Conservation (phyloP, 2,329 filamentous ascomycete species). For the Sordariomycetes sp. region DNA sequence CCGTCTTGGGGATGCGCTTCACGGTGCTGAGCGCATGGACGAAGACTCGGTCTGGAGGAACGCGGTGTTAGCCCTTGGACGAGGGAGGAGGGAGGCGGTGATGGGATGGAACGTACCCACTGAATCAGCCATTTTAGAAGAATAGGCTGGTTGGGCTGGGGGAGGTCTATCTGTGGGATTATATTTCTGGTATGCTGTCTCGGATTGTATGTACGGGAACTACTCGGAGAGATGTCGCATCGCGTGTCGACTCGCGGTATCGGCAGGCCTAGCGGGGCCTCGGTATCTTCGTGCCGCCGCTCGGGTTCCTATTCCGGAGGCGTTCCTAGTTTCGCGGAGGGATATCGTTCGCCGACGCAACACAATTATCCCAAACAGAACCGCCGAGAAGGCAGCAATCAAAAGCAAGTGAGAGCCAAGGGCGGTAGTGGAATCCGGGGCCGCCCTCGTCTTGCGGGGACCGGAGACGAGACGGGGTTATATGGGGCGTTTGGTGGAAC, state of each 20-base stretch:
- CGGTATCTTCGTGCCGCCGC: not conserved
- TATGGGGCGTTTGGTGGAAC: not conserved
- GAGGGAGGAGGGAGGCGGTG: not conserved
- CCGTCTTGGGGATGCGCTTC: constrained; percentile 91
- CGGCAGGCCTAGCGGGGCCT: not conserved
- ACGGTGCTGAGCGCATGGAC: constrained; percentile 98
- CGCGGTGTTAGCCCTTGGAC: not conserved
- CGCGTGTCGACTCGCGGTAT: not conserved
- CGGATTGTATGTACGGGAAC: not conserved
- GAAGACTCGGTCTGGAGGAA: constrained; percentile 78
- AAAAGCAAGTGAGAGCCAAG: not conserved
- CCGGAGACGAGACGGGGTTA: not conserved
- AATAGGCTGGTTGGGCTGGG: not conserved
- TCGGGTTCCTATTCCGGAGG: no score
- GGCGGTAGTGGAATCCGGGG: not conserved
- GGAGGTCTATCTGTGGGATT: not conserved
- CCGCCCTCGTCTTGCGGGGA: not conserved
- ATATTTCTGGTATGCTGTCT: not conserved
- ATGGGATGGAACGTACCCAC: constrained; percentile 16
- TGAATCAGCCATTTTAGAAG: constrained; percentile 22
- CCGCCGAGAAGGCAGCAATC: not conserved
- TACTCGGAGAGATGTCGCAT: not conserved
- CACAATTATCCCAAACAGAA: not conserved
- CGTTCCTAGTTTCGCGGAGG: not conserved
- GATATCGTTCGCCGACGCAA: not conserved